A percentile compares a stretch with the other conserved stretches of the same genome.
These are phyloP conservation scores for Kluyveromyces marxianus DNA, from an alignment of 1,139 yeast species.

Conservation along the genomic window DNA sequence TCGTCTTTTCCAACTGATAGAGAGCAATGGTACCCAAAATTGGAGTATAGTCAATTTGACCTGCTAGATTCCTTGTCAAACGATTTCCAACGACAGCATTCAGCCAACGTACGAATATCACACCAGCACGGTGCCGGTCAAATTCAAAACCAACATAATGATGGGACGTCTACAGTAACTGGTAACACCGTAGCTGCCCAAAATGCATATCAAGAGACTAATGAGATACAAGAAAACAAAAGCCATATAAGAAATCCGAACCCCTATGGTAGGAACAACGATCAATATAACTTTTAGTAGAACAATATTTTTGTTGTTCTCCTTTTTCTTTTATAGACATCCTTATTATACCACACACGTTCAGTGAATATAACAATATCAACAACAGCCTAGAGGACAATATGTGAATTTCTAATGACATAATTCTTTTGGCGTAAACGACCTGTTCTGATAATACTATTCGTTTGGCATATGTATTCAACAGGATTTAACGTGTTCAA, in stretches of 20 bases:
- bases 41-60: neutral
- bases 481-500: slow-evolving; percentile 1
- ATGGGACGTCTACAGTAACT: no score
- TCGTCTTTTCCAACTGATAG: neutral
- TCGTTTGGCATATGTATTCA: slow-evolving; percentile 1
- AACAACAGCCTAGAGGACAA: neutral
- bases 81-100: neutral
- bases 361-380: no score
- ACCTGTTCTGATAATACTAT: slow-evolving; percentile 3
- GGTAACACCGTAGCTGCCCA: no score
- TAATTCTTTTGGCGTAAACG: slow-evolving; percentile 1
- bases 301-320: neutral
- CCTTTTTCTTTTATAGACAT: neutral
- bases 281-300: neutral
- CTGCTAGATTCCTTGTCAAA: neutral
- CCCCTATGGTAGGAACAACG: neutral
- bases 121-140: no score
- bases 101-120: neutral
- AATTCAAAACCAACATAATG: no score
- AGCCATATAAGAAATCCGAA: no score
- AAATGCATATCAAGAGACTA: no score
- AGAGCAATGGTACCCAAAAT: slow-evolving; percentile 1
- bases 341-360: neutral
- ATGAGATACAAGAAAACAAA: no score
- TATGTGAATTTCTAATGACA: neutral